A percentile compares a stretch with the other conserved stretches of the same genome.
These are phyloP conservation scores for Diplotaxis tenuifolia DNA, from an alignment of 345 rosid genomes.

Conservation along the genomic window DNA sequence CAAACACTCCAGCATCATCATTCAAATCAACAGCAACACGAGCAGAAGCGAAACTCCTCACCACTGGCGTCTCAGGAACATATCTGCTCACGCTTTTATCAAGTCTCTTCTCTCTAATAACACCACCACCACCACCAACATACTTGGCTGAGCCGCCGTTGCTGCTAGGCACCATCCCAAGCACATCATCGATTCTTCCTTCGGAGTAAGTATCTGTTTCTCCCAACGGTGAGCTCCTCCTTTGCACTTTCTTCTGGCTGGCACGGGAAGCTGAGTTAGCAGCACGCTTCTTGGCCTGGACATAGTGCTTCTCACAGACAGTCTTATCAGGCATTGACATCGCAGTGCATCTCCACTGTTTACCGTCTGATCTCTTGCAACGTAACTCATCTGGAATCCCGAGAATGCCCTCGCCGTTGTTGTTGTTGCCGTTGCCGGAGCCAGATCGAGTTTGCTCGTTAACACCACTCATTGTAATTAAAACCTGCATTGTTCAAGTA, in stretches of 20 bases:
- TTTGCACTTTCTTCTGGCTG: conserved; percentile 71
- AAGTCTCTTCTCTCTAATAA: conserved; percentile 45
- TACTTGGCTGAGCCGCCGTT: conserved; percentile 35
- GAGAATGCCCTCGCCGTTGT: conserved; percentile 50
- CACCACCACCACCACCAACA: conserved; percentile 29
- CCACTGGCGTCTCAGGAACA: conserved; percentile 56
- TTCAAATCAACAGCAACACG: conserved; percentile 44
- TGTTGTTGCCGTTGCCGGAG: conserved; percentile 47
- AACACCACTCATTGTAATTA: conserved; percentile 21
- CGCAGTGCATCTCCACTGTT: conserved; percentile 99
- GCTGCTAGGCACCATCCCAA: conserved; percentile 45
- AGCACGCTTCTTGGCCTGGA: conserved; percentile 91
- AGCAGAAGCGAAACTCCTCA: conserved; percentile 42
- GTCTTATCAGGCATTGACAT: conserved; percentile 98
- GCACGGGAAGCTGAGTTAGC: conserved; percentile 92
- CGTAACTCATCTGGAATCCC: conserved; percentile 83
- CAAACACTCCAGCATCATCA: conserved; percentile 53
- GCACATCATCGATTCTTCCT: conserved; percentile 62
- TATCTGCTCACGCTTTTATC: conserved; percentile 42
- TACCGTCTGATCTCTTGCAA: conserved; percentile 98
- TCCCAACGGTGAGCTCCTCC: conserved; percentile 46
- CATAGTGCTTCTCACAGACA: conserved; percentile 94
- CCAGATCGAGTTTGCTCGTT: conserved; percentile 59
- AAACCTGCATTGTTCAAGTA: background rate
- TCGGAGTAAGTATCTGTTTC: conserved; percentile 65